Percentiles rank a stretch among this genome's conserved stretches.
phyloP scores from a whole-genome alignment of 2,329 filamentous ascomycete species.

The Clonostachys solani region DNA sequence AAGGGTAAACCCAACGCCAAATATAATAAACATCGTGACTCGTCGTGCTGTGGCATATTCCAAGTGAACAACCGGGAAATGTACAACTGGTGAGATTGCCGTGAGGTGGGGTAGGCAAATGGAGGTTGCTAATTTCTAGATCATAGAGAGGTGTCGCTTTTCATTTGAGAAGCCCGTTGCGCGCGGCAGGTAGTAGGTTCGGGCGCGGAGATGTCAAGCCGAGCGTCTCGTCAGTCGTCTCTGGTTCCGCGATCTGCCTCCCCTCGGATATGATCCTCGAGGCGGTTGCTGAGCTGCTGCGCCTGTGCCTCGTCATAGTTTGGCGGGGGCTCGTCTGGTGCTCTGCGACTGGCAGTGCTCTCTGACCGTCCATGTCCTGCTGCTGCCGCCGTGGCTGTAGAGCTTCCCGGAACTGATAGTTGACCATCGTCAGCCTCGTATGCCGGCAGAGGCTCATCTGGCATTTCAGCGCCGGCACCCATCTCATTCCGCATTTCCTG shows the following conservation, averaged over 20 bases:
- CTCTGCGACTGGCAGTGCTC: slow-evolving; percentile 29
- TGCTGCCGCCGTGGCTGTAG: slow-evolving; percentile 10
- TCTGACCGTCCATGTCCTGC: slow-evolving; percentile 16
- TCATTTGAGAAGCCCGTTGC: too few species aligned
- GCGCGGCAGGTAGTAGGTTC: too few species aligned
- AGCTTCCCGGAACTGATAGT: slow-evolving; percentile 11
- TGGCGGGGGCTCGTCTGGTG: slow-evolving; percentile 75
- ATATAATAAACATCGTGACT: too few species aligned
- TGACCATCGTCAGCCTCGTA: slow-evolving; percentile 58
- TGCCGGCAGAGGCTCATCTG: slow-evolving; percentile 82
- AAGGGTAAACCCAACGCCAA: too few species aligned
- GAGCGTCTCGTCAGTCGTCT: too few species aligned
- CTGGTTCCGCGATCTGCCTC: slow-evolving; percentile 58
- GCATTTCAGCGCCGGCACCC: slow-evolving; percentile 60
- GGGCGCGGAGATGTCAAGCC: too few species aligned
- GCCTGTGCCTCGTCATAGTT: slow-evolving; percentile 88
- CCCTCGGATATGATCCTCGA: slow-evolving; percentile 69
- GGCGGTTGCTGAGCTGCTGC: slow-evolving; percentile 52
- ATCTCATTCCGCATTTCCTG: slow-evolving; percentile 69
- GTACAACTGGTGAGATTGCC: too few species aligned
- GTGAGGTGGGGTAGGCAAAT: too few species aligned
- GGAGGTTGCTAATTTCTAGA: too few species aligned
- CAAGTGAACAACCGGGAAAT: too few species aligned
- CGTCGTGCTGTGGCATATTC: too few species aligned
- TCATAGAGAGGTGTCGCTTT: too few species aligned